Conservation (phyloP, 2,329 filamentous ascomycete species). For the Aspergillus flavus region DNA sequence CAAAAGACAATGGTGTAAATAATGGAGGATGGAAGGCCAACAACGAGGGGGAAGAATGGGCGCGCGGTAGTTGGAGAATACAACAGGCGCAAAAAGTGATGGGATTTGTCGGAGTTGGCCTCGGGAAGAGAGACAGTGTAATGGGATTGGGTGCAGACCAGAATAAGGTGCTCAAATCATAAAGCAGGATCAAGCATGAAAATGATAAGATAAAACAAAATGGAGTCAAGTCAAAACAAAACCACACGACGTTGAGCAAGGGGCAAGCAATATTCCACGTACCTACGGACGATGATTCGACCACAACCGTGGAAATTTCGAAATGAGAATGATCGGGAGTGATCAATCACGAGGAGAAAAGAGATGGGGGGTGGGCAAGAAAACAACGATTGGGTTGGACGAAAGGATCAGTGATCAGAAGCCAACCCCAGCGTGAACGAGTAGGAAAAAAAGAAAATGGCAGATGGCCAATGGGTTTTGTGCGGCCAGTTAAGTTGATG, state of each 20-base stretch:
- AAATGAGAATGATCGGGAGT: slow-evolving; percentile 2
- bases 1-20: background rate
- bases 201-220: slow-evolving; percentile 6
- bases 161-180: slow-evolving; percentile 19
- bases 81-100: slow-evolving; percentile 2
- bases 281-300: slow-evolving; percentile 10
- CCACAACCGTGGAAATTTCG: slow-evolving; percentile 10
- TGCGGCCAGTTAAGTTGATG: slow-evolving; percentile 25
- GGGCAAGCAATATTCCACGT: slow-evolving; percentile 9
- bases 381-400: slow-evolving; percentile 25
- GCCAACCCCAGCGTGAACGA: slow-evolving; percentile 18
- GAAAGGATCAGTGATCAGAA: slow-evolving; percentile 23
- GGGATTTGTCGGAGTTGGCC: slow-evolving; percentile 2
- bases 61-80: slow-evolving; percentile 9
- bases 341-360: slow-evolving; percentile 17
- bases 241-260: slow-evolving; percentile 3
- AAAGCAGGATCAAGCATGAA: slow-evolving; percentile 5
- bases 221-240: slow-evolving; percentile 6
- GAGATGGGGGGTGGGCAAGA: slow-evolving; percentile 20
- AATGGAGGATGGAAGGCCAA: background rate
- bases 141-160: slow-evolving; percentile 21
- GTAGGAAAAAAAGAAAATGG: slow-evolving; percentile 27
- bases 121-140: slow-evolving; percentile 12
- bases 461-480: slow-evolving; percentile 24
- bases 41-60: slow-evolving; percentile 8